Evolutionary conservation across 2,329 filamentous ascomycete genomes (phyloP), one percentile per base, ranked within the genome.

Genomic region (Fusarium veterinarium): DNA sequence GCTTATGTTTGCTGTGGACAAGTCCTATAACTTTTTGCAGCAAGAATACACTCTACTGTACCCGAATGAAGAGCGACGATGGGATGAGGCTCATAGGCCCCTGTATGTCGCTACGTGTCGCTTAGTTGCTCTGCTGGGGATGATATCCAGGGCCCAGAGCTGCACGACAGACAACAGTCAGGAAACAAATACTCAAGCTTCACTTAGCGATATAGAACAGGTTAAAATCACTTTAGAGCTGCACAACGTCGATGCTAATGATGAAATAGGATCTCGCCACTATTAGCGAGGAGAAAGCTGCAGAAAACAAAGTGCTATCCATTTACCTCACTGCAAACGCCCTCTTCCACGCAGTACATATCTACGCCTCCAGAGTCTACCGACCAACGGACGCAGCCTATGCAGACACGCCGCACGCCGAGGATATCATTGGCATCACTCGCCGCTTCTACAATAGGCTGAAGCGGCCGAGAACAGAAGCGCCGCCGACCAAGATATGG

Each of bases 361-460:
- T 53, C 7, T 53, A 40, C 10, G 19, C 23, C 2, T 53, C 19
- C 3, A 53, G 49, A 4, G 16, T 0, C 1, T 53, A 53, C 19
- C 7, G 8, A 1, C 3, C 8, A 10, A 1, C 2, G 0, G 33
- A n/a, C 0, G 0, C 0, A 3, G 1, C 11, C 0, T 40, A 40
- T 17, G 0, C 10, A 13, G 19, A 28, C 2, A 40, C 23, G 0
- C 0, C 1, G 0, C 19, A 53, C 6, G 33, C 49, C 0, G 23
- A 53, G 2, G 5, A 53, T 0, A 40, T 53, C n/a, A 53, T 40
- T n/a, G 1, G 33, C 33, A 53, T 40, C 14, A 40, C 33, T 30
- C 49, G 49, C 7, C 19, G 33, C 13, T 53, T 53, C 1, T 53
- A 53, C 3, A 0, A 0, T 1, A 40, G 17, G 10, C 33, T 53